phyloP scores from a whole-genome alignment of 2,329 filamentous ascomycete species.

The Aspergillus sp. region DNA sequence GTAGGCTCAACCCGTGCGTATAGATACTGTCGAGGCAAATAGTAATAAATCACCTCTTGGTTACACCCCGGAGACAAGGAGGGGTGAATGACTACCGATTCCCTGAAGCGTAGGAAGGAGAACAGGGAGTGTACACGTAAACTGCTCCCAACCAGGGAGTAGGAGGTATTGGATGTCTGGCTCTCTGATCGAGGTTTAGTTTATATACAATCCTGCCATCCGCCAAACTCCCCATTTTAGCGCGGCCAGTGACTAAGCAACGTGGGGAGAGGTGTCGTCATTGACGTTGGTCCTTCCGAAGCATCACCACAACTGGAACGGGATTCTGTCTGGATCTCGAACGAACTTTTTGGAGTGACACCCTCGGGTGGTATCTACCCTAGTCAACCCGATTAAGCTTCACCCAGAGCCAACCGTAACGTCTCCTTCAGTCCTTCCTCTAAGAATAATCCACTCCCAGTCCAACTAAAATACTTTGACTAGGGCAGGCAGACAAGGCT shows the following conservation, averaged over 20 bases:
- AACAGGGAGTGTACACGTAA: neutral
- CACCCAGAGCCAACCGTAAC: neutral
- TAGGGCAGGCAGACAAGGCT: neutral
- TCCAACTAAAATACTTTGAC: too few species aligned
- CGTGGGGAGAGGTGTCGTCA: neutral
- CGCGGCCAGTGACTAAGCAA: conserved; percentile 1
- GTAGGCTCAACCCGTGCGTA: neutral
- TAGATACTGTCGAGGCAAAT: neutral
- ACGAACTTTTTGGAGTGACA: too few species aligned
- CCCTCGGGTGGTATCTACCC: too few species aligned
- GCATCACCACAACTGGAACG: neutral
- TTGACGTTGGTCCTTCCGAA: neutral
- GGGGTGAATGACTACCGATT: neutral
- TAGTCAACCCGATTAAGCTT: neutral
- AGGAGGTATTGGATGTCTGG: neutral
- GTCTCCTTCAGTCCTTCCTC: neutral
- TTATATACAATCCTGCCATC: neutral
- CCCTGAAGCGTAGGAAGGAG: neutral
- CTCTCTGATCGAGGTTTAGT: neutral
- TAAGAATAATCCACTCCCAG: too few species aligned
- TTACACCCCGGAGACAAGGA: neutral
- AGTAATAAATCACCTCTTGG: neutral
- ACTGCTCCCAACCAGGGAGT: neutral
- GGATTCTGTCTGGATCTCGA: too few species aligned
- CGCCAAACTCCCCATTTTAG: neutral